phyloP scores from a whole-genome alignment of 768 basidiomycete genomes.

The Leccinum subtestaceum region DNA sequence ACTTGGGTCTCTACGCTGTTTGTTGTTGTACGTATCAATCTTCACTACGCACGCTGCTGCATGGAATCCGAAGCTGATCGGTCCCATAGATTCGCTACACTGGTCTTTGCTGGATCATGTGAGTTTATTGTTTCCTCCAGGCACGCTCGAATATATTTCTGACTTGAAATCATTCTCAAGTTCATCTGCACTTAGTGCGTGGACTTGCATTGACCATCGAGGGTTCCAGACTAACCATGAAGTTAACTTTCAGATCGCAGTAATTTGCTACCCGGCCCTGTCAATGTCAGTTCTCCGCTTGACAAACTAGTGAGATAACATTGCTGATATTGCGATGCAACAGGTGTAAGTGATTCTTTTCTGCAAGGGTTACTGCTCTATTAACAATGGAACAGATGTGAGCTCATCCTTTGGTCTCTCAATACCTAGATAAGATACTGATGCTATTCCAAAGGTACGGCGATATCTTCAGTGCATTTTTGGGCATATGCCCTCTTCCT shows the following conservation, averaged over 20 bases:
- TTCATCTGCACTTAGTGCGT: slow-evolving; percentile 1
- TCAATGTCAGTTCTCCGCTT: neutral
- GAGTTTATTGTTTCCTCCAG: neutral
- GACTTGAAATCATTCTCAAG: neutral
- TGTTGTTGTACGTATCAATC: slow-evolving; percentile 6
- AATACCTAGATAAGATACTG: neutral
- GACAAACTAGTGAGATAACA: too few species aligned
- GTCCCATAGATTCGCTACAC: slow-evolving; percentile 12
- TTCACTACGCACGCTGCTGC: too few species aligned
- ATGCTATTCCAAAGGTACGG: slow-evolving; percentile 1
- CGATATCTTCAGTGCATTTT: neutral
- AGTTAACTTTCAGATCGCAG: neutral
- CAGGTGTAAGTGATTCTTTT: slow-evolving; percentile 6
- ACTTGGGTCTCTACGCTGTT: slow-evolving; percentile 16
- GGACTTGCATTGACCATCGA: neutral
- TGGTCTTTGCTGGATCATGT: slow-evolving; percentile 14
- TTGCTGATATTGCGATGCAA: too few species aligned
- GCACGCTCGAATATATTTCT: neutral
- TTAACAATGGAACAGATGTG: slow-evolving; percentile 7
- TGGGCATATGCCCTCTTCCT: slow-evolving; percentile 16
- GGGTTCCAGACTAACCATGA: neutral
- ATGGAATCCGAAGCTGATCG: neutral
- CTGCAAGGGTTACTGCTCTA: neutral
- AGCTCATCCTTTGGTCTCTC: neutral
- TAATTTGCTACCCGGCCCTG: slow-evolving; percentile 5